phyloP scores from a whole-genome alignment of 768 basidiomycete genomes.

The Trametes meyenii region DNA sequence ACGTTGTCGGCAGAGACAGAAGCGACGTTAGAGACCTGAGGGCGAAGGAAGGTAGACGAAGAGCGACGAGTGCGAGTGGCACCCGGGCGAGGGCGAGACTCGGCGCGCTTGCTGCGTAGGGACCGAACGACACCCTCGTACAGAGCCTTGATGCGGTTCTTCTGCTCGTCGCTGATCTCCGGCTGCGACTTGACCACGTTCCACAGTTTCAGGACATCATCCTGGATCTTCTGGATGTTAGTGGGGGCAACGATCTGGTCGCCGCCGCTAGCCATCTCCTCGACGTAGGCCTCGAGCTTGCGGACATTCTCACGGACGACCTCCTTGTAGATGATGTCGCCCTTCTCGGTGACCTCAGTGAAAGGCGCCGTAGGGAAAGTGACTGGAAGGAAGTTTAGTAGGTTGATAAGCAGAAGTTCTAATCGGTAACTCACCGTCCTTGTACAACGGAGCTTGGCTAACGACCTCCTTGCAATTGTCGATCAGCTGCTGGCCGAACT shows the following conservation, averaged over 20 bases:
- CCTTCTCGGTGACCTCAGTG: constrained; percentile 91
- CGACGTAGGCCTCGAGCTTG: constrained; percentile 96
- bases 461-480: constrained; percentile 90
- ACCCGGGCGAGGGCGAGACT: constrained; percentile 54
- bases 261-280: constrained; percentile 97
- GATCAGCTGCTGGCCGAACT: constrained; percentile 94
- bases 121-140: constrained; percentile 97
- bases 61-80: constrained; percentile 78
- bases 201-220: constrained; percentile 96
- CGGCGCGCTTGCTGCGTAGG: constrained; percentile 72
- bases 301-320: constrained; percentile 95
- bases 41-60: constrained; percentile 96
- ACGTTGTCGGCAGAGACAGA: constrained; percentile 87
- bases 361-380: constrained; percentile 98
- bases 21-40: constrained; percentile 71
- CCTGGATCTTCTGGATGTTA: constrained; percentile 97
- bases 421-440: constrained; percentile 73
- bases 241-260: constrained; percentile 81
- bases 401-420: background rate
- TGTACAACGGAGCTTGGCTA: constrained; percentile 85
- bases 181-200: constrained; percentile 96
- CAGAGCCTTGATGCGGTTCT: constrained; percentile 90
- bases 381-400: constrained; percentile 47
- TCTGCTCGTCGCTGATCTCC: constrained; percentile 95
- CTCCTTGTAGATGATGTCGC: constrained; percentile 94